Conservation (phyloP, 352 stramenopile genomes). For the Pythium phragmitis region DNA sequence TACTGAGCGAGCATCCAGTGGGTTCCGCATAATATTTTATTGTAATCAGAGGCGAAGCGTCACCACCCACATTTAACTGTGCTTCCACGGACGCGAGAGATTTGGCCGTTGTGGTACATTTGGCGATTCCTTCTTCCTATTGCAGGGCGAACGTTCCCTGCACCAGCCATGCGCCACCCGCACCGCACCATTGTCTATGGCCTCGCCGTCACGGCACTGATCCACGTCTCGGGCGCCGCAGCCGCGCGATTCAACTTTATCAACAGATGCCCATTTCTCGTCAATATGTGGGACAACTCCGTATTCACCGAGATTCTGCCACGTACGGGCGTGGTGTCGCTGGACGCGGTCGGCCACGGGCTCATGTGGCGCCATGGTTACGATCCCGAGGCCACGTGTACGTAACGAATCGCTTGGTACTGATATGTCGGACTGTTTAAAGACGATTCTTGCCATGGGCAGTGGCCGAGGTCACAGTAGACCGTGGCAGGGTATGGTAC, state of each 20-base stretch:
- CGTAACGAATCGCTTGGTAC: background rate
- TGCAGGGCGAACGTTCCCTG: too few relatives aligned
- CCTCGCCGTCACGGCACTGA: background rate
- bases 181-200: background rate
- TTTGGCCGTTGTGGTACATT: background rate
- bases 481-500: slow-evolving; percentile 32
- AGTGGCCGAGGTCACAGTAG: slow-evolving; percentile 30
- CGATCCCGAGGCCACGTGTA: slow-evolving; percentile 34
- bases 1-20: background rate
- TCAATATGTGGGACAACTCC: slow-evolving; percentile 36
- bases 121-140: slow-evolving; percentile 1
- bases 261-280: slow-evolving; percentile 29
- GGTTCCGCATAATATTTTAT: background rate
- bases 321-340: slow-evolving; percentile 9
- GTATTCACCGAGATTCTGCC: slow-evolving; percentile 23
- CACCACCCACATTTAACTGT: background rate
- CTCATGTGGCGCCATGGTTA: slow-evolving; percentile 39
- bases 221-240: background rate
- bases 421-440: background rate
- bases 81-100: too few relatives aligned
- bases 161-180: too few relatives aligned
- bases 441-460: too few relatives aligned
- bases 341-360: slow-evolving; percentile 13
- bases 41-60: background rate
- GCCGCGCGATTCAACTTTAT: slow-evolving; percentile 32